phyloP scores from a whole-genome alignment of 169 alveolate genomes.

The Cryptosporidium meleagridis region DNA sequence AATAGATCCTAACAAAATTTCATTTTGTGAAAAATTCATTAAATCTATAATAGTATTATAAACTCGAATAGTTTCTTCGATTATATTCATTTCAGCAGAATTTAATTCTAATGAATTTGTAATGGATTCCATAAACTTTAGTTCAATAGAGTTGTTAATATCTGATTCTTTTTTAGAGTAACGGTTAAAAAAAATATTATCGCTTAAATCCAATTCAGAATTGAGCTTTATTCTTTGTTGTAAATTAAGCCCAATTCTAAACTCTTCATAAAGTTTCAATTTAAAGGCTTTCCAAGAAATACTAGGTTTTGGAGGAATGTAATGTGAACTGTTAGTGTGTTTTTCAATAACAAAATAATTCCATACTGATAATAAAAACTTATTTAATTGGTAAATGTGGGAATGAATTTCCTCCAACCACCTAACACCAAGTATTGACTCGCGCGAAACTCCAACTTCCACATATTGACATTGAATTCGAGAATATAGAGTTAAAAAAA shows the following conservation, averaged over 20 bases:
- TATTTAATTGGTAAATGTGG: slow-evolving; percentile 9
- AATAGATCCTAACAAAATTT: slow-evolving; percentile 29
- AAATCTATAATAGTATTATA: slow-evolving; percentile 12
- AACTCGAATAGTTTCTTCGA: slow-evolving; percentile 11
- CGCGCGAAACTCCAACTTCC: slow-evolving; percentile 41
- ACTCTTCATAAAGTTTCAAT: slow-evolving; percentile 33
- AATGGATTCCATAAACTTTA: slow-evolving; percentile 41
- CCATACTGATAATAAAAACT: slow-evolving; percentile 24
- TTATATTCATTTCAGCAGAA: not conserved
- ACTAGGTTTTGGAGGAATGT: slow-evolving; percentile 60
- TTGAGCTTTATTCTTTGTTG: slow-evolving; percentile 20
- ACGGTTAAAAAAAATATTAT: slow-evolving; percentile 1
- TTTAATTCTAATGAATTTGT: not conserved
- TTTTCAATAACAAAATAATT: not conserved
- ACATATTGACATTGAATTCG: slow-evolving; percentile 46
- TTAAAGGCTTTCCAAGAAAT: slow-evolving; percentile 61
- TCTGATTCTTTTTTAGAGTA: slow-evolving; percentile 28
- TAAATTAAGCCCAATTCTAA: slow-evolving; percentile 35
- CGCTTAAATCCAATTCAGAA: slow-evolving; percentile 8
- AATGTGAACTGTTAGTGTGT: slow-evolving; percentile 17
- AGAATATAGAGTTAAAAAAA: slow-evolving; percentile 29
- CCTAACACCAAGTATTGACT: slow-evolving; percentile 51
- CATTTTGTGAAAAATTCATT: slow-evolving; percentile 1
- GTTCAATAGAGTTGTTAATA: slow-evolving; percentile 26
- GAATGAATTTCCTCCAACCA: slow-evolving; percentile 53